Evolutionary conservation across 1,284 basidiomycete species (phyloP), one percentile per base, ranked within the genome.

Genomic region (Ceratobasidium sp.): DNA sequence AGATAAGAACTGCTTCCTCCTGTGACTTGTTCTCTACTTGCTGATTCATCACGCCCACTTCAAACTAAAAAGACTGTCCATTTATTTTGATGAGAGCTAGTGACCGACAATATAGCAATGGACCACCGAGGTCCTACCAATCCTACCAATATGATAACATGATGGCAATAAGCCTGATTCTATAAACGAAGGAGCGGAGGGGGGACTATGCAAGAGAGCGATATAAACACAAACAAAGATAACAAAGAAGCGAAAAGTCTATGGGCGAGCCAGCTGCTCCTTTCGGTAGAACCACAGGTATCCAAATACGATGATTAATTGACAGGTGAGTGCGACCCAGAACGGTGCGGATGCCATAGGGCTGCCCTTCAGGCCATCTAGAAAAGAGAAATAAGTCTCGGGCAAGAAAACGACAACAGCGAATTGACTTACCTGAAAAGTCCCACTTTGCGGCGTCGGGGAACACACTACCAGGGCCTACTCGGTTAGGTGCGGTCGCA

Each of bases 231-330:
- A 66, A 66, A 29, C 43, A 34, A 51, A 67, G 34, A 29, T 57
- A 40, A 79, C 22, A 32, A 68, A 56, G 66, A 34, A 15, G 56
- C 56, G 25, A 51, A 75, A 46, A 40, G 62, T 65, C 52, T 75
- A 75, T 54, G 73, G 73, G 73, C 73, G 73, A 75, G 73, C 61
- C 51, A 95, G 88, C 82, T 95, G 93, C 83, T 95, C 93, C 85
- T 94, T 94, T 82, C 93, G 91, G 84, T 95, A 97, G 89, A 97
- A 96, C 92, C 93, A 93, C 87, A 96, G 95, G 86, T 97, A 97
- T 29, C 95, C 95, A 77, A 92, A 85, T 76, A 96, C 94, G 81
- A 97, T 95, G 79, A 95, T 83, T 76, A 97, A 82, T 82, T 94
- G 93, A 82, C 90, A 93, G 9, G 89, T 78, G 52, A 97, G 87